Percentiles rank a stretch among this genome's conserved stretches.
phyloP scores from a whole-genome alignment of 2,329 filamentous ascomycete species.

The Scedosporium apiospermum region DNA sequence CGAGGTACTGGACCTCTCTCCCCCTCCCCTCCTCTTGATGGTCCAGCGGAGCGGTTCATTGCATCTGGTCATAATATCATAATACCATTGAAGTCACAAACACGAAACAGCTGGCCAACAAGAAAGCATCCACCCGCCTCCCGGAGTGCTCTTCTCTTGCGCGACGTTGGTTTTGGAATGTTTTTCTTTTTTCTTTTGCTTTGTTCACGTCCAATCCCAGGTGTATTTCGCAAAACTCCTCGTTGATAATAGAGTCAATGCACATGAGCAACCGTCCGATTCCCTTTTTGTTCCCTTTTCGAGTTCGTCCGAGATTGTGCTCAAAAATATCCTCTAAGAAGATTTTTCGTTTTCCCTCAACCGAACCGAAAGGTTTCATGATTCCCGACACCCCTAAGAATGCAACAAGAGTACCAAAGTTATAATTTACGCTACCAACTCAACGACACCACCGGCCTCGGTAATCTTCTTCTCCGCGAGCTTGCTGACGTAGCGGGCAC shows the following conservation, averaged over 20 bases:
- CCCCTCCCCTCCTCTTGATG: neutral
- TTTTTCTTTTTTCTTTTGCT: neutral
- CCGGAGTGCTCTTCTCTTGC: neutral
- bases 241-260: conserved; percentile 6
- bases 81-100: neutral
- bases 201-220: conserved; percentile 5
- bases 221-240: conserved; percentile 8
- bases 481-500: conserved; percentile 89
- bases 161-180: neutral
- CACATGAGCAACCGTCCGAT: conserved; percentile 4
- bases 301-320: conserved; percentile 5
- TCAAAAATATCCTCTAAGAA: conserved; percentile 6
- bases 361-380: conserved; percentile 1
- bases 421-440: conserved; percentile 70
- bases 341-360: neutral
- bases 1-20: neutral
- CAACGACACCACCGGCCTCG: conserved; percentile 89
- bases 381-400: conserved; percentile 18
- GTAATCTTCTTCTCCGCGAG: conserved; percentile 99
- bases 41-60: neutral
- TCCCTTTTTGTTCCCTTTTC: neutral
- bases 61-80: conserved; percentile 1
- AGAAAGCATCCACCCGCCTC: neutral
- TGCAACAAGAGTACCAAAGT: conserved; percentile 11
- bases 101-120: neutral